A percentile compares a stretch with the other conserved stretches of the same genome.
These are phyloP conservation scores for Ilex aquifolium DNA, from an alignment of 257 asterid species.

Conservation along the genomic window DNA sequence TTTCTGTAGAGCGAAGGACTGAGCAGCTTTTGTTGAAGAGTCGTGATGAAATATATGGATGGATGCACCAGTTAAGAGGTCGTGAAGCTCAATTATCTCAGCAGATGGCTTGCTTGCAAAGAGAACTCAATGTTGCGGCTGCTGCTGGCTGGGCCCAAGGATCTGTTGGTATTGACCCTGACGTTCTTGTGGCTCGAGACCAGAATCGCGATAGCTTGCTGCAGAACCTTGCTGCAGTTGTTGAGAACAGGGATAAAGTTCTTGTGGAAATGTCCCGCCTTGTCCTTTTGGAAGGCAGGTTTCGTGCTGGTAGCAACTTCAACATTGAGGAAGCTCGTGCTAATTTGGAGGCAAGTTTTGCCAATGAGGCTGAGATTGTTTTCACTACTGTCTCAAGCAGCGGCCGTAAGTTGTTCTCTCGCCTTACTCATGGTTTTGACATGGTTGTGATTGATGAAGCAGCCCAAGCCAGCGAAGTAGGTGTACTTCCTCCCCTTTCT, in stretches of 20 bases:
- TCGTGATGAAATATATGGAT: slow-evolving; percentile 79
- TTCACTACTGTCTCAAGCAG: slow-evolving; percentile 97
- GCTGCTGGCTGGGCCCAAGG: slow-evolving; percentile 83
- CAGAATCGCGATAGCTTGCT: slow-evolving; percentile 79
- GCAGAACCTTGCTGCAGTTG: slow-evolving; percentile 88
- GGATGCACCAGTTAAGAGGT: slow-evolving; percentile 73
- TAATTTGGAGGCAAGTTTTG: slow-evolving; percentile 94
- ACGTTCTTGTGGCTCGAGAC: slow-evolving; percentile 84
- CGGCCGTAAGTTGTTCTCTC: slow-evolving; percentile 91
- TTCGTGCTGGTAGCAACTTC: slow-evolving; percentile 66
- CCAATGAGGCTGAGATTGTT: slow-evolving; percentile 96
- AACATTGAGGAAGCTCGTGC: slow-evolving; percentile 96
- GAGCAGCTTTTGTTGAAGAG: slow-evolving; percentile 75
- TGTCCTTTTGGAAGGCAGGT: slow-evolving; percentile 71
- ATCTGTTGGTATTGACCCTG: slow-evolving; percentile 97
- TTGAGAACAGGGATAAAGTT: slow-evolving; percentile 82
- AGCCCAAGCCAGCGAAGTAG: slow-evolving; percentile 99
- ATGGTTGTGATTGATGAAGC: slow-evolving; percentile 99
- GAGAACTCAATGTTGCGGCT: slow-evolving; percentile 81
- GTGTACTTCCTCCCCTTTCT: slow-evolving; percentile 83
- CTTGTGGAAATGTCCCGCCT: slow-evolving; percentile 94
- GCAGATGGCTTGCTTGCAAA: slow-evolving; percentile 76
- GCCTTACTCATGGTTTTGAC: slow-evolving; percentile 94
- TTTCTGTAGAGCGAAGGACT: slow-evolving; percentile 94
- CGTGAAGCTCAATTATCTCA: slow-evolving; percentile 81